Base-by-base conservation (phyloP, 352 stramenopile genomes). In the Phytophthora agathidicida region DNA sequence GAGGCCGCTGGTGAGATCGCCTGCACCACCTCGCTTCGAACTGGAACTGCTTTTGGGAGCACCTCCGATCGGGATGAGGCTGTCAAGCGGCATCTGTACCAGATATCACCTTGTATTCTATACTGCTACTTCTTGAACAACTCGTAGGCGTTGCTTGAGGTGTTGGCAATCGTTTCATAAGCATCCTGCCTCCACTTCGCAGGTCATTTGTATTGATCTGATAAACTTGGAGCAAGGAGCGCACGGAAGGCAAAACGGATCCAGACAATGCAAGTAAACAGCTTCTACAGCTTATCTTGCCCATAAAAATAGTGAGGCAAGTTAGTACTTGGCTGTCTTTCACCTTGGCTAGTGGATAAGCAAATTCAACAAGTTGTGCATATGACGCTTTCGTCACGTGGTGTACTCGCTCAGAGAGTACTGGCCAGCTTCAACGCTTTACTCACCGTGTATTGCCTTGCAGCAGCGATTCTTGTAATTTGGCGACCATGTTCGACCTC, bases 1-100 rank as follows among this genome's bases (percentile, higher is more conserved):
- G 23, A 89, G 63, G 0, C 82, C 82, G 37, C 79, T 60, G 1
- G 79, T 91, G 28, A 89, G 67, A 24, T 88, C 71, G 8, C 55
- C 81, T 11, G 55, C 19, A 7, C 31, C 39, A 2, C 33, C 22
- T 35, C 56, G 51, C 23, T 60, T 68, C 20, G 39, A 43, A 1
- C 36, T 26, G 2, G 7, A 36, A 24, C 41, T 79, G 24, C 51
- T 47, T 31, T 48, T 53, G 26, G 55, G 28, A 3, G 39, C 37
- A 3, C 51, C 58, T 30, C 70, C 64, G 48, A 91, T 86, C 6
- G 81, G 70, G 10, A 84, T 83, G 26, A 89, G 71, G 2, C 71
- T 64, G 22, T 75, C 75, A 20, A 86, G 52, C 31, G 75, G 70
- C 73, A 86, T 83, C 2, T 8, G 33, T 27, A 38, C 23, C 33